phyloP scores from a whole-genome alignment of 2,329 filamentous ascomycete genomes.

The Fusarium illudens region DNA sequence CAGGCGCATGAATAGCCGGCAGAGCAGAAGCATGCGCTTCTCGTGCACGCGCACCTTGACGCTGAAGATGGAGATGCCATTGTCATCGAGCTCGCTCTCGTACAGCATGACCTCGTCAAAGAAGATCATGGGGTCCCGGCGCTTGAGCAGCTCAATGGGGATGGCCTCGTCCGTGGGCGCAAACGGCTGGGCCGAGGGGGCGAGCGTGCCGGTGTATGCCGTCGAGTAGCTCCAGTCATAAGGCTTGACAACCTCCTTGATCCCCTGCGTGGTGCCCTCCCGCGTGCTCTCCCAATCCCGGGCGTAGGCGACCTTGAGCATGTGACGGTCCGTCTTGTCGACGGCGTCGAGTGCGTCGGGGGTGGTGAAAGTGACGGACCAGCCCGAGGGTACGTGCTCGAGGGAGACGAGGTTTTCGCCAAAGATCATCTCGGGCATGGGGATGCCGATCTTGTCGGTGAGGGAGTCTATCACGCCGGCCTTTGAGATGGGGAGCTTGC shows the following conservation, averaged over 20 bases:
- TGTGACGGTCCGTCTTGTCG: constrained; percentile 89
- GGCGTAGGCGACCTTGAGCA: constrained; percentile 95
- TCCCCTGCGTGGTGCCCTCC: constrained; percentile 83
- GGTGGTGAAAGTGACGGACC: constrained; percentile 83
- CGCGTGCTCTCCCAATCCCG: constrained; percentile 76
- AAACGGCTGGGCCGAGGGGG: constrained; percentile 43
- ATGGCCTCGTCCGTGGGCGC: constrained; percentile 61
- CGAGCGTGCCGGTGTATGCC: constrained; percentile 78
- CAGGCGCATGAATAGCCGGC: constrained; percentile 89
- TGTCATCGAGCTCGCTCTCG: constrained; percentile 97
- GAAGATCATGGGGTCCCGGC: constrained; percentile 93
- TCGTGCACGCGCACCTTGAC: constrained; percentile 96
- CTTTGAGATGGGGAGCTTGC: constrained; percentile 95
- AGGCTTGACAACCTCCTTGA: constrained; percentile 92
- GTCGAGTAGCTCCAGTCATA: constrained; percentile 99
- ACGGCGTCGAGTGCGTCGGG: constrained; percentile 88
- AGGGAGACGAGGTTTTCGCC: constrained; percentile 89
- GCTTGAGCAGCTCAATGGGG: constrained; percentile 84
- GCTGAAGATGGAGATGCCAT: constrained; percentile 89
- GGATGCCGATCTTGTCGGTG: constrained; percentile 79
- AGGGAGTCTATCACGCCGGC: constrained; percentile 88
- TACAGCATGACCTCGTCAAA: constrained; percentile 97
- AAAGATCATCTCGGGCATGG: constrained; percentile 98
- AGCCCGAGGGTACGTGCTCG: constrained; percentile 76
- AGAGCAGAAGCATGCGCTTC: constrained; percentile 82